phyloP scores from a whole-genome alignment of 805 yeast genomes.

The Starmerella bombicola region DNA sequence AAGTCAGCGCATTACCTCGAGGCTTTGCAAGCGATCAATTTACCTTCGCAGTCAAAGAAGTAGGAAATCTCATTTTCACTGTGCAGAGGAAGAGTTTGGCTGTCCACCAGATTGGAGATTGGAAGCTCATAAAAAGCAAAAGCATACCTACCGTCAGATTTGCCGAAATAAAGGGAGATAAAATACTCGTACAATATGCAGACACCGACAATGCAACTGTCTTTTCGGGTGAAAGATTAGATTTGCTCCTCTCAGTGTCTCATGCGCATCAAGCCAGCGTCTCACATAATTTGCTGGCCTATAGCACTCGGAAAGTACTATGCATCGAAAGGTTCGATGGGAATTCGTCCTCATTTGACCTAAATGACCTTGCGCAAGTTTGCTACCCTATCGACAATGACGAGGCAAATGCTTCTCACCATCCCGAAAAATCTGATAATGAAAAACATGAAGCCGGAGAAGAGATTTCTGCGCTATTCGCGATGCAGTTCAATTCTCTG shows the following conservation, averaged over 20 bases:
- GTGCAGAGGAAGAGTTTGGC: slow-evolving; percentile 9
- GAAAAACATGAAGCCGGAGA: background rate
- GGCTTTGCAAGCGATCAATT: slow-evolving; percentile 7
- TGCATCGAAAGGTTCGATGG: background rate
- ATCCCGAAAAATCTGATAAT: background rate
- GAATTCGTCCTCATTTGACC: background rate
- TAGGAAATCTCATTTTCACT: slow-evolving; percentile 1
- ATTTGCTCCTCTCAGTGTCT: background rate
- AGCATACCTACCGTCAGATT: slow-evolving; percentile 1
- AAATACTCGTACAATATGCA: slow-evolving; percentile 2
- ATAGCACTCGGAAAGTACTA: background rate
- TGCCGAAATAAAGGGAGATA: slow-evolving; percentile 8
- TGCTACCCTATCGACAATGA: background rate
- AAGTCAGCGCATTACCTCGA: slow-evolving; percentile 1
- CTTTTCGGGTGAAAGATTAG: background rate
- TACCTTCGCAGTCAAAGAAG: slow-evolving; percentile 10
- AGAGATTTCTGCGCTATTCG: slow-evolving; percentile 2
- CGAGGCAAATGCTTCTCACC: background rate
- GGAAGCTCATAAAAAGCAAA: slow-evolving; percentile 1
- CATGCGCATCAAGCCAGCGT: background rate
- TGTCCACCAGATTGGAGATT: background rate
- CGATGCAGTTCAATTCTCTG: slow-evolving; percentile 26
- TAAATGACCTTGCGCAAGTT: background rate
- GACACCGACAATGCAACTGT: background rate
- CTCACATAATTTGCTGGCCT: background rate